A percentile compares a stretch with the other conserved stretches of the same genome.
phyloP scores from a whole-genome alignment of 768 basidiomycete species.

The Dioszegia crocea region DNA sequence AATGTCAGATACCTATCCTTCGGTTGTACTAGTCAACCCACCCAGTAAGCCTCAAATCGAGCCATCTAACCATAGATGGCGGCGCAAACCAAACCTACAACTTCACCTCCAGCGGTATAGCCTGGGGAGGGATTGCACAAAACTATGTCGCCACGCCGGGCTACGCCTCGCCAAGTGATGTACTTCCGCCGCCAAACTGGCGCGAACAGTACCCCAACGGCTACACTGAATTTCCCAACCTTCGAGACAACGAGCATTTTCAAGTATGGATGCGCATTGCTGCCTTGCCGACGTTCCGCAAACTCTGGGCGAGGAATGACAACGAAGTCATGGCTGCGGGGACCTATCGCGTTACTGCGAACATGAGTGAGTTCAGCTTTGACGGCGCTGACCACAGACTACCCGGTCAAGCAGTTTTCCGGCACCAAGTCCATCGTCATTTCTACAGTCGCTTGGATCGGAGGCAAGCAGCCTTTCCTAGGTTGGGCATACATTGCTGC shows the following conservation, averaged over 20 bases:
- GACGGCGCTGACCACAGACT: conserved; percentile 60
- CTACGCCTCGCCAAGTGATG: conserved; percentile 60
- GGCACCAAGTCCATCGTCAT: conserved; percentile 97
- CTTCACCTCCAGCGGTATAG: conserved; percentile 75
- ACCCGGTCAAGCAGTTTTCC: conserved; percentile 80
- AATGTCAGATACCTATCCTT: conserved; percentile 70
- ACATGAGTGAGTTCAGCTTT: conserved; percentile 63
- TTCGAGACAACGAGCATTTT: conserved; percentile 79
- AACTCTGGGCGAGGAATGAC: conserved; percentile 90
- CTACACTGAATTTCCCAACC: conserved; percentile 71
- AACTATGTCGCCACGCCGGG: conserved; percentile 72
- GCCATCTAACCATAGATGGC: conserved; percentile 28
- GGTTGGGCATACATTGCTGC: conserved; percentile 97
- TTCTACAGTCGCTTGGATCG: conserved; percentile 97
- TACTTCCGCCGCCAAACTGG: conserved; percentile 96
- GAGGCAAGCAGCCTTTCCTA: conserved; percentile 95
- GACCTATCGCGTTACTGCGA: conserved; percentile 67
- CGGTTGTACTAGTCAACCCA: conserved; percentile 60
- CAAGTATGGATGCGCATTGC: conserved; percentile 99
- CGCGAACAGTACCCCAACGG: conserved; percentile 63
- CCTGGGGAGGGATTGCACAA: conserved; percentile 92
- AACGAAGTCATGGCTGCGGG: conserved; percentile 66
- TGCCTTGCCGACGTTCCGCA: conserved; percentile 92
- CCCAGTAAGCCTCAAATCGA: conserved; percentile 47
- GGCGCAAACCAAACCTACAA: conserved; percentile 57